Evolutionary conservation across 495 filamentous ascomycete genomes (phyloP).

Genomic region (Cercophora sp.): DNA sequence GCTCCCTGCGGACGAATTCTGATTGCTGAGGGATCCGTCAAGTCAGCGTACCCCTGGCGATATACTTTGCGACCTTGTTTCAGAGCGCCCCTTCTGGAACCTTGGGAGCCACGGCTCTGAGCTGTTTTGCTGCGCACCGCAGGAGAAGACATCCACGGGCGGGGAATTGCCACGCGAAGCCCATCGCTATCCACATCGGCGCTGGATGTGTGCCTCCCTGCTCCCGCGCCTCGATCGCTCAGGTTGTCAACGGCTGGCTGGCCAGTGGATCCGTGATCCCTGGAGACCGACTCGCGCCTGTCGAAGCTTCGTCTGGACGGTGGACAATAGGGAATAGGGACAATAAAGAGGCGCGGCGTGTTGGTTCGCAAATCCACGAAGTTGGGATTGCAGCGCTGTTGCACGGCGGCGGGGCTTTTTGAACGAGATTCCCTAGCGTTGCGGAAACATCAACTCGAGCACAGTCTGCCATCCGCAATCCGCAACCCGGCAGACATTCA

Average conservation of each 20-base stretch:
- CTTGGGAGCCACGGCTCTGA: conserved; percentile 13
- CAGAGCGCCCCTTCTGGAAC: conserved; percentile 21
- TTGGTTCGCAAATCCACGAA: too few relatives aligned
- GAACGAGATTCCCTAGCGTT: background rate
- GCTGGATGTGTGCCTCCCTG: too few relatives aligned
- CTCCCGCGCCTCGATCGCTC: too few relatives aligned
- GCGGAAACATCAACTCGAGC: background rate
- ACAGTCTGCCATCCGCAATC: background rate
- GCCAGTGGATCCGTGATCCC: background rate
- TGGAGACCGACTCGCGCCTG: background rate
- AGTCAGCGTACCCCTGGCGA: conserved; percentile 1
- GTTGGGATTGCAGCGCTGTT: conserved; percentile 4
- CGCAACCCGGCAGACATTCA: too few relatives aligned
- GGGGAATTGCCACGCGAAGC: too few relatives aligned
- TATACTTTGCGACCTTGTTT: conserved; percentile 18
- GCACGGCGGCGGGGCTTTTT: conserved; percentile 4
- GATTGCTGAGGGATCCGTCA: conserved; percentile 8
- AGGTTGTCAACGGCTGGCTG: background rate
- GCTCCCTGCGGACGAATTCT: conserved; percentile 7
- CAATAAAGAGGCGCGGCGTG: too few relatives aligned
- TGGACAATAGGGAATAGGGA: background rate
- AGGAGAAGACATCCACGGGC: too few relatives aligned
- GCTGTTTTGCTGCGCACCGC: too few relatives aligned
- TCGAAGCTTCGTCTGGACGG: background rate
- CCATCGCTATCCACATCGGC: too few relatives aligned